Evolutionary conservation across 2,329 filamentous ascomycete genomes (phyloP).

Genomic region (Penicillium corylophilum): DNA sequence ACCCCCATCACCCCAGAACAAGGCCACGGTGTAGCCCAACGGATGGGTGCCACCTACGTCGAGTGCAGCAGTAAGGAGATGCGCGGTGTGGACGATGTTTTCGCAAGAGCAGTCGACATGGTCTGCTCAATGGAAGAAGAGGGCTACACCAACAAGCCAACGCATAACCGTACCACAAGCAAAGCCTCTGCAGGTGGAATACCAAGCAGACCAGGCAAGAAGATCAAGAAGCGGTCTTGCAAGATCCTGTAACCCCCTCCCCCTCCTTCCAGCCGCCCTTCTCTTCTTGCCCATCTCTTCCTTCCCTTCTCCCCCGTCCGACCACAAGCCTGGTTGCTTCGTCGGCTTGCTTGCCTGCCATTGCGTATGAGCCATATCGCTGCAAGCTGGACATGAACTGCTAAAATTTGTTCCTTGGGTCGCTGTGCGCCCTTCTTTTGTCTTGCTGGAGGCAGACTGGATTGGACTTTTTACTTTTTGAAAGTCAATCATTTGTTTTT

Average conservation of each 20-base stretch:
- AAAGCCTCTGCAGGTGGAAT: slow-evolving; percentile 37
- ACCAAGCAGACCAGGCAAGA: slow-evolving; percentile 46
- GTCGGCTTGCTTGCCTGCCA: slow-evolving; percentile 25
- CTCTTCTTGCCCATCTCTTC: slow-evolving; percentile 13
- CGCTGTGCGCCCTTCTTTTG: slow-evolving; percentile 20
- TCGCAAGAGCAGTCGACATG: slow-evolving; percentile 84
- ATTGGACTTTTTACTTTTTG: slow-evolving; percentile 12
- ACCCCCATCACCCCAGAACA: slow-evolving; percentile 93
- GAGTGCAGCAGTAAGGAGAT: slow-evolving; percentile 97
- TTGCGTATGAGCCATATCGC: slow-evolving; percentile 24
- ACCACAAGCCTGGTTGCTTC: slow-evolving; percentile 39
- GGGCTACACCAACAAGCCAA: slow-evolving; percentile 35
- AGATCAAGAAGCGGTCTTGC: slow-evolving; percentile 84
- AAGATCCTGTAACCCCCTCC: slow-evolving; percentile 64
- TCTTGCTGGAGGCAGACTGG: slow-evolving; percentile 25
- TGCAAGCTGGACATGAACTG: slow-evolving; percentile 26
- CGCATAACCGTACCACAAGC: slow-evolving; percentile 16
- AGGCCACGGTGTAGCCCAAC: slow-evolving; percentile 79
- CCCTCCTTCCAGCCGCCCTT: slow-evolving; percentile 7
- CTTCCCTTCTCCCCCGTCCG: slow-evolving; percentile 21
- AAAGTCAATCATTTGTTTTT: slow-evolving; percentile 1
- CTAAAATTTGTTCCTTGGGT: slow-evolving; percentile 17
- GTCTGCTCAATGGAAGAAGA: slow-evolving; percentile 80
- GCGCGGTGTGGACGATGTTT: slow-evolving; percentile 93
- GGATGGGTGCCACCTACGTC: slow-evolving; percentile 95